These are phyloP conservation scores for Boletus huronensis DNA, from an alignment of 768 basidiomycete species.

Conservation along the genomic window DNA sequence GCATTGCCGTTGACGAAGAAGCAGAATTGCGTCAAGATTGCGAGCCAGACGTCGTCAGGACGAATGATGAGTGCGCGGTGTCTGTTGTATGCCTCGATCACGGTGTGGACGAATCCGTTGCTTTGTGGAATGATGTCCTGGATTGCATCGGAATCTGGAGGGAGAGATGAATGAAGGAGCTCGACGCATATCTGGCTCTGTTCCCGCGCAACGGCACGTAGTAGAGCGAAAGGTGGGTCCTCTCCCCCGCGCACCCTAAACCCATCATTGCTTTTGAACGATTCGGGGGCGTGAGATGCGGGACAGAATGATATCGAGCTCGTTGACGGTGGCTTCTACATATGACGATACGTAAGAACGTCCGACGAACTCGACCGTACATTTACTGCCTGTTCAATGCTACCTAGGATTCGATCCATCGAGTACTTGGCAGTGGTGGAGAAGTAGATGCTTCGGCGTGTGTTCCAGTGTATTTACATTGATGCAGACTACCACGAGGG, in stretches of 20 bases:
- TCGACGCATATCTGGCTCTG: background rate
- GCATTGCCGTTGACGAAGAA: constrained; percentile 36
- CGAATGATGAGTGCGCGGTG: constrained; percentile 36
- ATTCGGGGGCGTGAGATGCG: background rate
- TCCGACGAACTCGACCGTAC: too few relatives aligned
- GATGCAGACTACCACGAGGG: too few relatives aligned
- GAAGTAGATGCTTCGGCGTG: too few relatives aligned
- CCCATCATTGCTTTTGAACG: background rate
- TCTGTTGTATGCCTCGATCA: constrained; percentile 24
- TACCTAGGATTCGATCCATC: too few relatives aligned
- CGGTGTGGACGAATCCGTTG: constrained; percentile 30
- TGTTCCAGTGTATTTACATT: too few relatives aligned
- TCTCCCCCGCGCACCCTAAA: background rate
- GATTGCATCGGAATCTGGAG: background rate
- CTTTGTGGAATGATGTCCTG: constrained; percentile 17
- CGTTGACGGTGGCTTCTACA: background rate
- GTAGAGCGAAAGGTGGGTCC: background rate
- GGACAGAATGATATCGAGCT: background rate
- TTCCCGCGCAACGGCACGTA: background rate
- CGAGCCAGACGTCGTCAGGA: constrained; percentile 44
- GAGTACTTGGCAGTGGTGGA: too few relatives aligned
- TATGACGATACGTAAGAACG: background rate
- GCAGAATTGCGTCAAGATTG: constrained; percentile 30
- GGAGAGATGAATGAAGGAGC: background rate
- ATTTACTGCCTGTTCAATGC: too few relatives aligned